Percentiles rank a stretch among this genome's conserved stretches.
phyloP scores from a whole-genome alignment of 2,329 filamentous ascomycete species.

The Fusarium miscanthi region DNA sequence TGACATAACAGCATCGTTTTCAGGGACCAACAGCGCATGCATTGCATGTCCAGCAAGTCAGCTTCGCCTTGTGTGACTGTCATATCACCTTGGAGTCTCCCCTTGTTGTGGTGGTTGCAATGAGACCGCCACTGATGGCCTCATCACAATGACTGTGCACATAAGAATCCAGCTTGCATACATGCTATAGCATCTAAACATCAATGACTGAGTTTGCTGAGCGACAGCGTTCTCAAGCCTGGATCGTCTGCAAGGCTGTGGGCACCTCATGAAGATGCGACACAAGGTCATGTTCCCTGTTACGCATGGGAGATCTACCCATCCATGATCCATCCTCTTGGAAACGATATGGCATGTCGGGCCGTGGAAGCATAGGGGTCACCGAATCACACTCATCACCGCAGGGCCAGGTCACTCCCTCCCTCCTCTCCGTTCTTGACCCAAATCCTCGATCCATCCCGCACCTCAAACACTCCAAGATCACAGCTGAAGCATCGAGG shows the following conservation, averaged over 20 bases:
- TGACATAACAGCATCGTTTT: constrained; percentile 4
- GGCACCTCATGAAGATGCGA: constrained; percentile 37
- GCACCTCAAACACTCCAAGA: constrained; percentile 27
- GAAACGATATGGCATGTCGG: constrained; percentile 20
- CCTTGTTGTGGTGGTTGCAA: not conserved
- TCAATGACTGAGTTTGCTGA: not conserved
- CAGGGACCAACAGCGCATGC: not conserved
- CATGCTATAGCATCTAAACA: not conserved
- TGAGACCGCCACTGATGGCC: constrained; percentile 1
- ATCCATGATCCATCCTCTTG: constrained; percentile 38
- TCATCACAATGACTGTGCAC: not conserved
- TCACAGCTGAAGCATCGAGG: constrained; percentile 21
- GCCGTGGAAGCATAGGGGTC: constrained; percentile 9
- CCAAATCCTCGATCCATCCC: constrained; percentile 35
- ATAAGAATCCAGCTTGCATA: not conserved
- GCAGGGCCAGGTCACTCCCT: constrained; percentile 13
- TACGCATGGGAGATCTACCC: constrained; percentile 43
- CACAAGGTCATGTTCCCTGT: constrained; percentile 41
- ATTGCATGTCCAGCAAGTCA: not conserved
- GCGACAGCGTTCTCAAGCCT: constrained; percentile 9
- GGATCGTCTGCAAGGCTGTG: constrained; percentile 42
- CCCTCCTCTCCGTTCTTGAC: constrained; percentile 10
- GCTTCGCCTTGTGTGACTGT: constrained; percentile 16
- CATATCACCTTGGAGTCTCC: not conserved
- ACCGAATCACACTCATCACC: constrained; percentile 13